Evolutionary conservation across 768 basidiomycete species (phyloP).

Genomic region (Sistotremastrum niveocremeum): DNA sequence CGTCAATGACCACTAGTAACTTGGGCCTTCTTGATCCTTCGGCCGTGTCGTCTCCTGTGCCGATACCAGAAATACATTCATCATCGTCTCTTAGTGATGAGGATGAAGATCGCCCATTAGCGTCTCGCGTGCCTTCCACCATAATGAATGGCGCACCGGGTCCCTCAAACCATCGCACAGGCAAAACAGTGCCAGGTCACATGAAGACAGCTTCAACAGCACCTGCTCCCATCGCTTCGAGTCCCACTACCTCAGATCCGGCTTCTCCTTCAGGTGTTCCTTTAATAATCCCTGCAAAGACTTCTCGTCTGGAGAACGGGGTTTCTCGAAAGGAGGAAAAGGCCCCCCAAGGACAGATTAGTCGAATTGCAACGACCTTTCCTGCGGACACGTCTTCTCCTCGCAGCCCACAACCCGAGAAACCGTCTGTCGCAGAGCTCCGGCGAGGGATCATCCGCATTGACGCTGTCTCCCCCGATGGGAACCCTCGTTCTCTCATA

Average conservation of each 20-base stretch:
- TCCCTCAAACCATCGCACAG: constrained; percentile 17
- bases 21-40: constrained; percentile 27
- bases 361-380: constrained; percentile 66
- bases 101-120: constrained; percentile 47
- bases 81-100: constrained; percentile 40
- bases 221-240: neutral
- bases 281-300: neutral
- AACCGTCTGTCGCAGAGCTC: constrained; percentile 69
- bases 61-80: constrained; percentile 37
- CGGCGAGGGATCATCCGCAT: constrained; percentile 74
- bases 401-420: constrained; percentile 38
- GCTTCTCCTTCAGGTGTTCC: neutral
- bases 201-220: constrained; percentile 5
- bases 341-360: constrained; percentile 66
- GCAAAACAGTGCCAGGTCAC: constrained; percentile 5
- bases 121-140: constrained; percentile 27
- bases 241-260: too few relatives aligned
- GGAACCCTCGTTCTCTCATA: constrained; percentile 58
- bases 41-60: constrained; percentile 34
- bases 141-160: constrained; percentile 17
- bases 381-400: constrained; percentile 47
- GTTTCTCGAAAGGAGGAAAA: constrained; percentile 40
- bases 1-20: neutral
- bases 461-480: constrained; percentile 74
- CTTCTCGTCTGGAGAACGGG: neutral